Conservation (phyloP, 179 eudicot species). For the Nepenthes alata region DNA sequence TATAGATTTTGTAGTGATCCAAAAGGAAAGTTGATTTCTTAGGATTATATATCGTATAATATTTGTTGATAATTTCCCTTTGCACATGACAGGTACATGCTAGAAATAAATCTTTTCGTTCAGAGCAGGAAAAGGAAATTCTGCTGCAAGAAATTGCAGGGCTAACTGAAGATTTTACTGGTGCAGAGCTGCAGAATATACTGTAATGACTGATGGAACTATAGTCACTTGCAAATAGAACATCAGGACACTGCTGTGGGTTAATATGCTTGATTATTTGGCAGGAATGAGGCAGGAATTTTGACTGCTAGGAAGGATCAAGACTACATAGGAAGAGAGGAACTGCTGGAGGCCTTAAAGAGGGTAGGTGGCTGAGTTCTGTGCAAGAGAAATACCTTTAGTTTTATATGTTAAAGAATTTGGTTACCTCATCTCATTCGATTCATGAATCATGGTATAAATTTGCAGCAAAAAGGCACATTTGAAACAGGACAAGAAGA, state of each 20-base stretch:
- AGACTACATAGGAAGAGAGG: slow-evolving; percentile 67
- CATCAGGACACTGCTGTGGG: neutral
- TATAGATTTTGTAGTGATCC: neutral
- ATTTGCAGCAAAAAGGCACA: slow-evolving; percentile 73
- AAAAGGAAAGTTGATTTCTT: neutral
- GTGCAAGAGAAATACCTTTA: neutral
- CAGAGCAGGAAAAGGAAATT: slow-evolving; percentile 71
- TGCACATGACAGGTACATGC: slow-evolving; percentile 51
- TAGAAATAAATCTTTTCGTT: slow-evolving; percentile 66
- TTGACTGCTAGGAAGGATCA: slow-evolving; percentile 87
- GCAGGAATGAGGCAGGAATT: slow-evolving; percentile 89
- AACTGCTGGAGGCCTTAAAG: slow-evolving; percentile 77
- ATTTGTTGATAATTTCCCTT: neutral
- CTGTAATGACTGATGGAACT: slow-evolving; percentile 23
- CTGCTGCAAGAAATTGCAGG: slow-evolving; percentile 68
- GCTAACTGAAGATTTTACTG: slow-evolving; percentile 74
- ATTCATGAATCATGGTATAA: neutral
- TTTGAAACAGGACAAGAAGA: slow-evolving; percentile 96
- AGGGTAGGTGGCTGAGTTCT: slow-evolving; percentile 31
- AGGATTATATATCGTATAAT: no score
- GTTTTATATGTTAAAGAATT: neutral
- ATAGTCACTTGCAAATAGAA: neutral
- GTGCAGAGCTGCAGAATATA: slow-evolving; percentile 86
- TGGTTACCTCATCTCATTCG: neutral
- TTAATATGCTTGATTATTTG: slow-evolving; percentile 12